Base-by-base conservation (phyloP, 257 asterid species). In the Solanum paucissectum region DNA sequence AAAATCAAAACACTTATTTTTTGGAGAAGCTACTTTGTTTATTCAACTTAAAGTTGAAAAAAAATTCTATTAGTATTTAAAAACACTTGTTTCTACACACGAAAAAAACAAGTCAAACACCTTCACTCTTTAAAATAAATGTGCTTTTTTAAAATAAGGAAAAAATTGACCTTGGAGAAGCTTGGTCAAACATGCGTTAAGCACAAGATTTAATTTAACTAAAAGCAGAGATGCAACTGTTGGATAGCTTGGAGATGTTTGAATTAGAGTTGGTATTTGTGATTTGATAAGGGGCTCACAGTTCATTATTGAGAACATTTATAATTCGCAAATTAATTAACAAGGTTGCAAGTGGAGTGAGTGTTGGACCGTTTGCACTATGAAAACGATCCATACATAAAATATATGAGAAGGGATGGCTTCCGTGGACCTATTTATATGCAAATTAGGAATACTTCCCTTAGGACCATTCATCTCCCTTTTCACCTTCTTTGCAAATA, bases 251-350 rank as follows among this genome's bases (percentile, higher is more conserved):
- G 98, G 96, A 87, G 94, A 52, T 52, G 23, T 52, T 87, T 98
- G 99, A 87, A 97, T 98, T 21, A 89, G 98, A 77, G 99, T 98
- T 5, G 99, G 96, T 88, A 98, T 97, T 21, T 95, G 98, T 84
- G 93, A 94, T 37, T 91, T 97, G 92, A 93, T 97, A 52, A 92
- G 99, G 91, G 99, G 96, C 87, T 95, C 98, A 4, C 32, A 62
- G 13, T 23, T 62, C 32, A 62, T 62, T 62, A n/a, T 23, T 23
- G 69, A 62, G 32, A 9, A 23, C 13, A 62, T 23, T 62, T 62
- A 3, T 62, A 23, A 23, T 62, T 23, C 6, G 32, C 14, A 23
- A 62, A 23, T 62, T 0, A 62, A 23, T 62, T 0, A 23, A 23
- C 27, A 23, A 60, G 23, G 69, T 60, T 23, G 6, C 12, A 2